phyloP scores from a whole-genome alignment of 371 early-diverging fungal genomes.

The Rhizopus microsporus region DNA sequence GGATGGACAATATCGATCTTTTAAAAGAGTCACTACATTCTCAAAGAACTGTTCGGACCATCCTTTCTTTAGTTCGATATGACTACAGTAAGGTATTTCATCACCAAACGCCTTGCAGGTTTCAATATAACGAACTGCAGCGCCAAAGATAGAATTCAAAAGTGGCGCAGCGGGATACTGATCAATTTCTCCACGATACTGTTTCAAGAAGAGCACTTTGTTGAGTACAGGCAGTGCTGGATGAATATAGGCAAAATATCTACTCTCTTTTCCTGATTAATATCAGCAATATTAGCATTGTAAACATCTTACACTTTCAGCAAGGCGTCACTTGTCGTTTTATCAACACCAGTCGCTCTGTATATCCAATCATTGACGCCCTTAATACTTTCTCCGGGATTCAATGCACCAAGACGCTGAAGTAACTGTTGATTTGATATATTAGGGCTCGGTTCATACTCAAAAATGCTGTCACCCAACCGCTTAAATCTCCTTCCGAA shows the following conservation, averaged over 20 bases:
- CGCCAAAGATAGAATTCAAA: conserved; percentile 46
- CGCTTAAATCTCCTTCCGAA: conserved; percentile 35
- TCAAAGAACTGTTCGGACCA: conserved; percentile 49
- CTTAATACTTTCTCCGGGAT: conserved; percentile 42
- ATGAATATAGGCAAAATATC: conserved; percentile 55
- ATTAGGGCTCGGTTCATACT: conserved; percentile 26
- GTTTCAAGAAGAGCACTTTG: conserved; percentile 46
- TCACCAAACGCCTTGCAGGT: conserved; percentile 43
- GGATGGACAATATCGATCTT: conserved; percentile 35
- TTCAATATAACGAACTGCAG: conserved; percentile 48
- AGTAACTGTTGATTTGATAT: conserved; percentile 20
- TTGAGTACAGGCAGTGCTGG: conserved; percentile 51
- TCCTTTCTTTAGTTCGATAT: conserved; percentile 25
- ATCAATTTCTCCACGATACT: conserved; percentile 42
- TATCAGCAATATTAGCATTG: too few species aligned
- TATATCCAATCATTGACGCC: conserved; percentile 46
- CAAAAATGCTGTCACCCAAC: conserved; percentile 40
- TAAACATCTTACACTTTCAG: conserved; percentile 42
- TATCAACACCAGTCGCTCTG: conserved; percentile 40
- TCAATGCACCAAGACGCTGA: conserved; percentile 29
- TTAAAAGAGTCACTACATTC: conserved; percentile 33
- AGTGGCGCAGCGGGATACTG: conserved; percentile 49
- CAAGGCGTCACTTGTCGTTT: conserved; percentile 41
- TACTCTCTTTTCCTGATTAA: conserved; percentile 7
- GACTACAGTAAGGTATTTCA: conserved; percentile 15